These are phyloP conservation scores for Zopfia rhizophila DNA, from an alignment of 2,329 filamentous ascomycete species.

Conservation along the genomic window DNA sequence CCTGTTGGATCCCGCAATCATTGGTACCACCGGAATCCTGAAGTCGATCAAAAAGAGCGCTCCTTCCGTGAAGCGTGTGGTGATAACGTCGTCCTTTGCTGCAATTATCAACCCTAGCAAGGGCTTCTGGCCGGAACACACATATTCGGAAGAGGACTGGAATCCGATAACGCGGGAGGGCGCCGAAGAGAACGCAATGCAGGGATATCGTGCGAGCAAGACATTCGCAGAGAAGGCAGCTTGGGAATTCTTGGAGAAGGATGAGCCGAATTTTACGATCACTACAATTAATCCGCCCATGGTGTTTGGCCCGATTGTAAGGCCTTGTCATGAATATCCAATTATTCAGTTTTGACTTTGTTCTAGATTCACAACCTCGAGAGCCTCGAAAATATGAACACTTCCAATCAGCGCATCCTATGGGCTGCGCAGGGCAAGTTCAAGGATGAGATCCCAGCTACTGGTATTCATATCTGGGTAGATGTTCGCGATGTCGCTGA, in stretches of 20 bases:
- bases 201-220: conserved; percentile 67
- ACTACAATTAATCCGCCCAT: conserved; percentile 62
- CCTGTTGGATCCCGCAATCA: conserved; percentile 69
- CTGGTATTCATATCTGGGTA: conserved; percentile 62
- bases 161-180: conserved; percentile 66
- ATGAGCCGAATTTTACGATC: conserved; percentile 62
- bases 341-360: conserved; percentile 19
- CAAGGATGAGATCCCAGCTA: conserved; percentile 67
- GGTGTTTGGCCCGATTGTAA: conserved; percentile 61
- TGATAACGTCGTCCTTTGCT: conserved; percentile 76
- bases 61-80: conserved; percentile 76
- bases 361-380: conserved; percentile 66
- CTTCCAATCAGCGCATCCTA: conserved; percentile 74
- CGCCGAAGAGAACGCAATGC: conserved; percentile 54
- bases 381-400: conserved; percentile 73
- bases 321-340: conserved; percentile 13
- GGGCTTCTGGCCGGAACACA: conserved; percentile 59
- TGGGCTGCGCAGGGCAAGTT: conserved; percentile 71
- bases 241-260: conserved; percentile 63
- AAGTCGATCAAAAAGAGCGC: conserved; percentile 70
- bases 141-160: conserved; percentile 67
- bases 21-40: conserved; percentile 71
- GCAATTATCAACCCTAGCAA: conserved; percentile 68
- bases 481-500: conserved; percentile 68
- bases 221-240: conserved; percentile 68